These are phyloP conservation scores for Calonectria montana DNA, from an alignment of 2,329 filamentous ascomycete genomes.

Conservation along the genomic window DNA sequence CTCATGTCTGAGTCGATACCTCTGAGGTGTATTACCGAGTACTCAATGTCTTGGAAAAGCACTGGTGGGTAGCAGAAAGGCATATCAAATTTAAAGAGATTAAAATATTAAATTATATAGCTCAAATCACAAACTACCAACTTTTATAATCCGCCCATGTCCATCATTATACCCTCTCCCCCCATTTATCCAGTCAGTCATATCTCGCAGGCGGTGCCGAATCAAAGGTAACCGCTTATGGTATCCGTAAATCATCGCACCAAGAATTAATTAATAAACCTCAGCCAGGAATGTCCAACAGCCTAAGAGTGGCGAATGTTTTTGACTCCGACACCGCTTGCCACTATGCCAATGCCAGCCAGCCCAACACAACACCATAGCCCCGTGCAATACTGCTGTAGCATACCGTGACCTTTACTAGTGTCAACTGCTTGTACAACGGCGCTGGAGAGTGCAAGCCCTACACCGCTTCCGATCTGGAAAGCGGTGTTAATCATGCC, in stretches of 20 bases:
- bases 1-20: too few species aligned
- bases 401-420: conserved; percentile 8
- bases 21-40: not conserved
- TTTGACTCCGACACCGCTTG: conserved; percentile 15
- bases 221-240: not conserved
- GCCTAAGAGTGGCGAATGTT: not conserved
- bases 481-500: conserved; percentile 28
- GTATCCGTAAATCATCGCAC: not conserved
- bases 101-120: not conserved
- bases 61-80: too few species aligned
- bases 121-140: not conserved
- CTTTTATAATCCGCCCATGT: not conserved
- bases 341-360: conserved; percentile 10
- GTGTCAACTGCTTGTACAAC: conserved; percentile 17
- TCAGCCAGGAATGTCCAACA: too few species aligned
- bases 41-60: not conserved
- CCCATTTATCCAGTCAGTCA: not conserved
- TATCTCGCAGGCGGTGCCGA: not conserved
- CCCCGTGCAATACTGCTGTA: conserved; percentile 18
- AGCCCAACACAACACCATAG: conserved; percentile 21
- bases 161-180: not conserved
- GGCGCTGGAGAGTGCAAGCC: conserved; percentile 21
- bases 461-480: conserved; percentile 23
- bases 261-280: not conserved
- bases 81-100: not conserved